Evolutionary conservation across 1,284 basidiomycete genomes (phyloP), one percentile per base, ranked within the genome.

Genomic region (Marasmius fiardii): DNA sequence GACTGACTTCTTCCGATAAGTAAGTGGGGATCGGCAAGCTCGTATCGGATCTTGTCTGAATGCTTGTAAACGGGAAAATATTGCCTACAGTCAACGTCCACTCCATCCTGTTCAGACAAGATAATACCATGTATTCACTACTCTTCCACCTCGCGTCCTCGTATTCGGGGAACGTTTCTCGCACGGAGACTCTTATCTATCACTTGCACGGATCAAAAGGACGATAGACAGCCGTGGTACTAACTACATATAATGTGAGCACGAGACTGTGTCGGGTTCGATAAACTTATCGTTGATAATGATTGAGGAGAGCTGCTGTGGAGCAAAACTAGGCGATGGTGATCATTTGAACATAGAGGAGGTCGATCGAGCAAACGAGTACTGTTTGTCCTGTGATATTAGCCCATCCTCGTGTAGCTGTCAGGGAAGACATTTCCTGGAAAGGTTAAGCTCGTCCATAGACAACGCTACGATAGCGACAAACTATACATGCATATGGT

Each of bases 321-420:
- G 61, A 85, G 80, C 3, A 90, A 60, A 63, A 89, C 89, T 14
- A 90, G 69, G 28, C 86, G 74, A 0, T 86, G 3, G 85, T 79
- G 57, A 90, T 88, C 88, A 90, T 90, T 65, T 88, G 82, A 3
- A 87, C 87, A 54, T 85, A 85, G 20, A 85, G 87, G 59, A 83
- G 90, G 65, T 89, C 87, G 54, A 90, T 89, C 3, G 85, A 88
- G 62, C 84, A 87, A 33, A 89, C 83, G 10, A 88, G 76, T 1
- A 84, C 78, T 11, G 82, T 69, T 64, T 82, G 81, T n/a, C 81
- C 79, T 2, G 78, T 81, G 43, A 83, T 72, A 58, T 83, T 85
- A 7, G 81, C 81, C 83, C 83, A 85, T 1, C 79, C 78, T 28
- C 14, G 23, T 26, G 4, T 43, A 12, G 18, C 24, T n/a, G 6